Conservation (phyloP, 345 rosid genomes). For the Aquilaria sinensis region DNA sequence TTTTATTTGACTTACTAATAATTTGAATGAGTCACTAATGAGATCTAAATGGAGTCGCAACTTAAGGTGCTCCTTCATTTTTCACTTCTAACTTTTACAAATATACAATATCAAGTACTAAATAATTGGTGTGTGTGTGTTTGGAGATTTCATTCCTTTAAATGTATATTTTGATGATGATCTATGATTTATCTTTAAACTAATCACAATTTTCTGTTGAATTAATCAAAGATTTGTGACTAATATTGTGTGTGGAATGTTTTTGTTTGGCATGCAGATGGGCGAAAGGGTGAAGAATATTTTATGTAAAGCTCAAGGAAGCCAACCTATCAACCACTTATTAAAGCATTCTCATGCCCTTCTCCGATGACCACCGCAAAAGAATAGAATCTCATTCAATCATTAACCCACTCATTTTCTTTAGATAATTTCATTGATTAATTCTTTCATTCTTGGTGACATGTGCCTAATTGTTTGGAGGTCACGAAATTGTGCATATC, state of each 20-base stretch:
- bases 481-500: not conserved
- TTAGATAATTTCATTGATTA: not conserved
- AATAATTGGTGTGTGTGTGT: no score
- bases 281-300: constrained; percentile 50
- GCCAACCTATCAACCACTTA: constrained; percentile 40
- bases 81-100: no score
- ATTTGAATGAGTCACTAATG: no score
- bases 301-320: constrained; percentile 50
- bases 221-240: no score
- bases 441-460: not conserved
- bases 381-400: constrained; percentile 10
- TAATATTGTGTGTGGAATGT: no score
- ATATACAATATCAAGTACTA: no score
- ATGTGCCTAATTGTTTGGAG: not conserved
- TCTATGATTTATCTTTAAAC: not conserved
- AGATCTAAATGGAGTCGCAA: no score
- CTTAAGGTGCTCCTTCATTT: no score
- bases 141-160: no score
- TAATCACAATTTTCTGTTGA: no score
- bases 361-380: constrained; percentile 31
- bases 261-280: constrained; percentile 26
- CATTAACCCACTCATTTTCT: constrained; percentile 1
- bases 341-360: constrained; percentile 61
- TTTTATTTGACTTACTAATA: no score
- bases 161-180: no score